Conservation (phyloP, 2,329 filamentous ascomycete genomes). For the Colletotrichum orbiculare region DNA sequence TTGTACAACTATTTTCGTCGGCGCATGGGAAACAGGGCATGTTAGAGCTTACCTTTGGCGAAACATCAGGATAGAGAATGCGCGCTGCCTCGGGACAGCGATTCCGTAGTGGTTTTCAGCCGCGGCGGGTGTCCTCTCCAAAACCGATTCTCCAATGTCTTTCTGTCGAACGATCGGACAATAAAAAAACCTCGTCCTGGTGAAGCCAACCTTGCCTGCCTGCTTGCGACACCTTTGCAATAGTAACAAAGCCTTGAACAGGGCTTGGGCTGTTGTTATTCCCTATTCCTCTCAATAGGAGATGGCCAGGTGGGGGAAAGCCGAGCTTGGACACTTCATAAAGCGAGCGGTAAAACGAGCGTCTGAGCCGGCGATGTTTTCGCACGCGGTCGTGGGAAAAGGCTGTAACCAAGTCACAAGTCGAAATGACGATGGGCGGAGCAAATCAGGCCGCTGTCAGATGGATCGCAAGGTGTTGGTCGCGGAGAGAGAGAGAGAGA, state of each 20-base stretch:
- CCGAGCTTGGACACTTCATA: constrained; percentile 34
- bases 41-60: constrained; percentile 46
- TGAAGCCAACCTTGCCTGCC: constrained; percentile 8
- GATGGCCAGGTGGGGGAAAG: constrained; percentile 37
- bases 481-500: neutral
- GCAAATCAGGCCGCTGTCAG: constrained; percentile 22
- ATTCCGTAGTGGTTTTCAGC: constrained; percentile 26
- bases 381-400: constrained; percentile 17
- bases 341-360: constrained; percentile 31
- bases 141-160: constrained; percentile 10
- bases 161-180: constrained; percentile 25
- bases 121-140: constrained; percentile 1
- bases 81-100: constrained; percentile 42
- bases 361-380: constrained; percentile 28
- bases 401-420: constrained; percentile 6
- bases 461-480: constrained; percentile 26
- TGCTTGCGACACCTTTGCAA: constrained; percentile 10
- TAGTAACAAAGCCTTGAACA: constrained; percentile 1
- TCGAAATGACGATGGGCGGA: constrained; percentile 28
- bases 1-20: constrained; percentile 31
- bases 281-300: constrained; percentile 15
- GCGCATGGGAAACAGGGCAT: constrained; percentile 26
- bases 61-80: constrained; percentile 43
- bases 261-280: constrained; percentile 2
- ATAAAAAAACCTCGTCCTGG: constrained; percentile 23